Evolutionary conservation across 805 yeast genomes (phyloP).

Genomic region (Crinitomyces ghanaensis): DNA sequence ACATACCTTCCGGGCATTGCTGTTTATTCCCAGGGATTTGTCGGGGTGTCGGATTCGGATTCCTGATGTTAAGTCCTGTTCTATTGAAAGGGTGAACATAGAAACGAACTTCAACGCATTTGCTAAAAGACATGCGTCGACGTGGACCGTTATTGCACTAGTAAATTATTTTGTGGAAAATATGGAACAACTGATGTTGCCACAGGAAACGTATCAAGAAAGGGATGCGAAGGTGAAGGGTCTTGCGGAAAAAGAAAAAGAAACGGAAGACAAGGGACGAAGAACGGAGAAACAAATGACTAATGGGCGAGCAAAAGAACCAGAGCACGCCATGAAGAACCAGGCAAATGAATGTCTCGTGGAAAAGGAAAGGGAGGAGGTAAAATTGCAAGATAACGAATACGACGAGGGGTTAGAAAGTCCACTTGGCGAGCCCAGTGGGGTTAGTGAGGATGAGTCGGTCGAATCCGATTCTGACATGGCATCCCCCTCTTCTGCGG

Average conservation of each 20-base stretch:
- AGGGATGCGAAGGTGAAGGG: background rate
- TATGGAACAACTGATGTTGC: conserved; percentile 13
- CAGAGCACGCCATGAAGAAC: no score
- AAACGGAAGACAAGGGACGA: no score
- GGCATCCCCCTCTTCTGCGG: conserved; percentile 3
- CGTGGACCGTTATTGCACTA: conserved; percentile 15
- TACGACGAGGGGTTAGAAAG: background rate
- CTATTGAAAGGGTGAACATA: no score
- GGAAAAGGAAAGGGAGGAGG: background rate
- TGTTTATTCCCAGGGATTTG: conserved; percentile 15
- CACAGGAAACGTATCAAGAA: conserved; percentile 2
- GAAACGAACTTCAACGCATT: conserved; percentile 16
- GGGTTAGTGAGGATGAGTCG: conserved; percentile 3
- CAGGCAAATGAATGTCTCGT: no score
- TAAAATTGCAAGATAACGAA: no score
- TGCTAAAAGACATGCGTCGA: conserved; percentile 9
- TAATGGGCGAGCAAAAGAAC: no score
- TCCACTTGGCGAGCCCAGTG: background rate
- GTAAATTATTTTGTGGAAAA: conserved; percentile 13
- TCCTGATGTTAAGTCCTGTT: no score
- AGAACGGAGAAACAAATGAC: no score
- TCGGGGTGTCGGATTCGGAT: no score
- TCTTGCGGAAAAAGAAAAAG: no score
- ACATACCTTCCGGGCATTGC: conserved; percentile 7
- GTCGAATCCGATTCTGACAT: conserved; percentile 8